Evolutionary conservation across 129 eudicot genomes (phyloP), one percentile per base, ranked within the genome.

Genomic region (Tagetes erecta): DNA sequence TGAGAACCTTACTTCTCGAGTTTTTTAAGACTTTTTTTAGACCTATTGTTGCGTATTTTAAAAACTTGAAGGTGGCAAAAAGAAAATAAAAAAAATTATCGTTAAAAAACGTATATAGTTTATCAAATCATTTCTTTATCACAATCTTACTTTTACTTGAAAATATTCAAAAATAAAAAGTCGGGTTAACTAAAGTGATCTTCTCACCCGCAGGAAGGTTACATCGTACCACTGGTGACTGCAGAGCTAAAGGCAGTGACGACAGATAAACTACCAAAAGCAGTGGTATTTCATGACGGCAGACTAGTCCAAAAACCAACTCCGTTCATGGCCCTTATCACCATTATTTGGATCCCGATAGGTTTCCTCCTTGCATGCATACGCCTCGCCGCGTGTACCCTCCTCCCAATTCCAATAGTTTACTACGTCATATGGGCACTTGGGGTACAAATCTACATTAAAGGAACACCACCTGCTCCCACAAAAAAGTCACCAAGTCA

Each of bases 241-340:
- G 81, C 80, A 3, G 81, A 80, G 30, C 76, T 82, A 6, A 64
- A 80, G 52, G 81, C 91, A 20, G 86, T 84, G n/a, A 76, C 80
- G 39, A 81, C 44, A 14, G 89, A 89, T 76, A 82, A 89, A 76
- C 39, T 89, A 6, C 86, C 83, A 5, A 89, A 89, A 78, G 91
- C 96, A 14, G 82, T 88, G 20, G 80, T 88, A 0, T 88, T 88
- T 60, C 95, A 88, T 71, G 91, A 86, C 49, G 95, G 95, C 57
- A 82, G 95, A 40, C 77, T 88, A 8, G 95, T 88, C 7, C 88
- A 86, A 1, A 88, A 88, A 46, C 88, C 63, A 40, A 86, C 77
- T 37, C 95, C 91, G 10, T 11, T 88, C 20, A 76, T 67, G 37
- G 91, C 91, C 10, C 84, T 88, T 20, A 80, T 86, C 57, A 86